Evolutionary conservation across 208 protist genomes (phyloP).

Genomic region (Lotmaria passim): DNA sequence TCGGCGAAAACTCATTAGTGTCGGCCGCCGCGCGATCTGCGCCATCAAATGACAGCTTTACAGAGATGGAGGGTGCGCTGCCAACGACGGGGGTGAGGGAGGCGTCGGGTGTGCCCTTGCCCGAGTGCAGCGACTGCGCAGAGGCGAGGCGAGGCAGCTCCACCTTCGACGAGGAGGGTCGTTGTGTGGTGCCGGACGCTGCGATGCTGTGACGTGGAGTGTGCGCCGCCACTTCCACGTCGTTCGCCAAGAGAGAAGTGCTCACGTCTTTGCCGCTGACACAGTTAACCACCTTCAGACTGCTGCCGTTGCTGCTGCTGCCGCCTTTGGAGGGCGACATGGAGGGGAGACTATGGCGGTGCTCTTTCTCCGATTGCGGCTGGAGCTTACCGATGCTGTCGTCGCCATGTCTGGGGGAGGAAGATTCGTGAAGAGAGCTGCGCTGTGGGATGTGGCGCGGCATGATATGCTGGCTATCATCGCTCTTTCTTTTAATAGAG

Average conservation of each 20-base stretch:
- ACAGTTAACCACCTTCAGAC: background rate
- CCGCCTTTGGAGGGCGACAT: constrained; percentile 1
- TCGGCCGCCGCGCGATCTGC: background rate
- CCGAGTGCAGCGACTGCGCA: background rate
- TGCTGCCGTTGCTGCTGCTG: constrained; percentile 6
- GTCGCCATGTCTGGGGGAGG: too few relatives aligned
- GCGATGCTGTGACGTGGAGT: background rate
- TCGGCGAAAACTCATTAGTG: background rate
- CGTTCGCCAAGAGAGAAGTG: background rate
- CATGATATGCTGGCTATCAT: background rate
- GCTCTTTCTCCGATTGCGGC: background rate
- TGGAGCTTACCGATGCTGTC: too few relatives aligned
- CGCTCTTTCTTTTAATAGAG: too few relatives aligned
- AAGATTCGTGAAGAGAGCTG: background rate
- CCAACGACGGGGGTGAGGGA: background rate
- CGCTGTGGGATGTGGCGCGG: background rate
- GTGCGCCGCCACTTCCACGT: background rate
- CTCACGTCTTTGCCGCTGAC: background rate
- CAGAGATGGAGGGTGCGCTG: background rate
- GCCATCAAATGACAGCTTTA: background rate
- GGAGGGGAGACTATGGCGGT: background rate
- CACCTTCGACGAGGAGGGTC: background rate
- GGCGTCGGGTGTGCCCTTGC: background rate
- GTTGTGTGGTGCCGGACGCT: background rate
- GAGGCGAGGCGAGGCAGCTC: constrained; percentile 10